phyloP scores from a whole-genome alignment of 2,329 filamentous ascomycete species.

The Nothomitra cinnamomea region DNA sequence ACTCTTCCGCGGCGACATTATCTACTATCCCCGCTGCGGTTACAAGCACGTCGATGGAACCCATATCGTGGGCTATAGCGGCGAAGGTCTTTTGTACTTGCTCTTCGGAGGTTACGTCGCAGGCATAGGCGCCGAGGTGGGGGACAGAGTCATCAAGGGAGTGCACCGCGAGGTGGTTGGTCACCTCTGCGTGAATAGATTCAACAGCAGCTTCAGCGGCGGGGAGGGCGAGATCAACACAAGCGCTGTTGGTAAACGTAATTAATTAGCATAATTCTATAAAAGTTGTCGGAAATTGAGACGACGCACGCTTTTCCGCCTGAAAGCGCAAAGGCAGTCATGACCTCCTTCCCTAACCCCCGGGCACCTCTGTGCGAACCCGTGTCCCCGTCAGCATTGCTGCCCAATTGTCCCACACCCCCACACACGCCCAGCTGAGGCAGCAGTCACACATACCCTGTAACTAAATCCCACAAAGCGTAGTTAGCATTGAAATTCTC shows the following conservation, averaged over 20 bases:
- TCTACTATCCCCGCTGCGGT: slow-evolving; percentile 25
- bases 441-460: slow-evolving; percentile 4
- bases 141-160: slow-evolving; percentile 9
- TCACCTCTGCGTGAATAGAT: not conserved
- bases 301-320: slow-evolving; percentile 14
- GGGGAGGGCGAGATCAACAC: slow-evolving; percentile 17
- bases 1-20: slow-evolving; percentile 20
- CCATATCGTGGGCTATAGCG: slow-evolving; percentile 19
- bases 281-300: not conserved
- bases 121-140: slow-evolving; percentile 22
- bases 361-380: slow-evolving; percentile 16
- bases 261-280: not conserved
- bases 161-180: slow-evolving; percentile 4
- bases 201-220: slow-evolving; percentile 9
- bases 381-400: slow-evolving; percentile 11
- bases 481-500: not conserved
- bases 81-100: slow-evolving; percentile 21
- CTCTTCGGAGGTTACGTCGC: slow-evolving; percentile 22
- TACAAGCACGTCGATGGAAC: slow-evolving; percentile 23
- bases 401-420: too few relatives aligned
- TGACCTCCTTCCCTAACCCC: slow-evolving; percentile 18
- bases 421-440: too few relatives aligned
- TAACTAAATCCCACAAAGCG: slow-evolving; percentile 3
- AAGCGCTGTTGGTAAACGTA: slow-evolving; percentile 12
- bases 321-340: slow-evolving; percentile 18